Conservation (phyloP, 2,329 filamentous ascomycete species). For the Alternaria sp. region DNA sequence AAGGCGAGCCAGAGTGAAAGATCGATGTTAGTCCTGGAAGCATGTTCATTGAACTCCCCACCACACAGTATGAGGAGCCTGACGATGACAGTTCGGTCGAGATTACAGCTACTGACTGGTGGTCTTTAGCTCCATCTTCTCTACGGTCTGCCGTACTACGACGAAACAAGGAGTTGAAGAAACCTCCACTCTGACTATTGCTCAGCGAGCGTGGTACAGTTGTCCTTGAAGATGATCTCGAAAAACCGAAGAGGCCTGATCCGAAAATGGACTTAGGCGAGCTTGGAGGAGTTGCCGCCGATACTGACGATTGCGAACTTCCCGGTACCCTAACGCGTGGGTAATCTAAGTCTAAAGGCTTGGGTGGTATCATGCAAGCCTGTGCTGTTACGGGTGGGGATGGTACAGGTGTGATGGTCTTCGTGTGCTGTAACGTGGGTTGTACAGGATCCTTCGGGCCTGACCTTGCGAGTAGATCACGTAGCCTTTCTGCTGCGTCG, state of each 20-base stretch:
- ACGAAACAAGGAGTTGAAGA: background rate
- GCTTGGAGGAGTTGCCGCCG: background rate
- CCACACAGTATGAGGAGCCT: background rate
- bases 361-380: background rate
- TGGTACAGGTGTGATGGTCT: background rate
- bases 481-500: background rate
- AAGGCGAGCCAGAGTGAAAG: background rate
- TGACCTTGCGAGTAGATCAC: background rate
- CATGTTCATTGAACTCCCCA: background rate
- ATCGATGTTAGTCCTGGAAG: background rate
- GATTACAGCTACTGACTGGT: background rate
- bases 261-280: background rate
- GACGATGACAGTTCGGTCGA: background rate
- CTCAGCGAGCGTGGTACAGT: background rate
- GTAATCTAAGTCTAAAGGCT: background rate
- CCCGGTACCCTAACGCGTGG: background rate
- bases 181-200: background rate
- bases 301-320: background rate
- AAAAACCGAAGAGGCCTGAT: fast-evolving
- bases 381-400: background rate
- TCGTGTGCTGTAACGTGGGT: background rate
- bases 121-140: background rate
- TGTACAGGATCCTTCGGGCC: background rate
- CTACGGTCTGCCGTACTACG: background rate
- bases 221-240: background rate